Evolutionary conservation across 2,329 filamentous ascomycete species (phyloP), one percentile per base, ranked within the genome.

Genomic region (Beauveria medogensis): DNA sequence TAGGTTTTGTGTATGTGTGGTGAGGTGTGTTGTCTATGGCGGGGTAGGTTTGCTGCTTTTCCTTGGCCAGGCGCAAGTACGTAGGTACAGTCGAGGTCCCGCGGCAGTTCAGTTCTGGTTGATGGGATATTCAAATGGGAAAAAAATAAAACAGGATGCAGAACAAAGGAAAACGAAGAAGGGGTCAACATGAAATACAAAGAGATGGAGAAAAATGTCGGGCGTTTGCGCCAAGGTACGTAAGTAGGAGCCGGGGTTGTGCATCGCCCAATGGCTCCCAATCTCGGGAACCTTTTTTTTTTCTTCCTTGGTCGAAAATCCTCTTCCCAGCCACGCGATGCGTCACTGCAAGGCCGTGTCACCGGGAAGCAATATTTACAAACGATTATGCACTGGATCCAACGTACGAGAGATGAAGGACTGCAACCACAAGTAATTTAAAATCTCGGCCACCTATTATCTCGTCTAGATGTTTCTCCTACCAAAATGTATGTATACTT

Each of bases 271-370:
- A 41, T 54, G 6, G 51, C 14, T 18, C n/a, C 30, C 34, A 43
- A 48, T 20, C 6, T 50, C 20, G 16, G 16, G 22, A 37, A 37
- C 34, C 43, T 54, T 41, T 16, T 54, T 41, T 16, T 34, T n/a
- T 18, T 18, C 22, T 59, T 51, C 56, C 56, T 52, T 50, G 55
- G 34, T 58, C 16, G 41, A 18, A n/a, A 40, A 28, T 52, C 28
- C 40, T 34, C 14, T 44, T 47, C 48, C 57, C 57, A 59, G 57
- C 57, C 57, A 59, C 57, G 4, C 41, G 41, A 46, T 53, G 22
- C 37, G 26, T 53, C 44, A 47, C 40, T 34, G n/a, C 26, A n/a
- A 41, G 30, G 37, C 12, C 12, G 34, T 43, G 20, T 41, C 12
- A 26, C 10, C 9, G 22, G 9, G 7, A 28, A 50, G 47, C 2